Conservation (phyloP, 306 rosid species). For the Vigna nakashimae region DNA sequence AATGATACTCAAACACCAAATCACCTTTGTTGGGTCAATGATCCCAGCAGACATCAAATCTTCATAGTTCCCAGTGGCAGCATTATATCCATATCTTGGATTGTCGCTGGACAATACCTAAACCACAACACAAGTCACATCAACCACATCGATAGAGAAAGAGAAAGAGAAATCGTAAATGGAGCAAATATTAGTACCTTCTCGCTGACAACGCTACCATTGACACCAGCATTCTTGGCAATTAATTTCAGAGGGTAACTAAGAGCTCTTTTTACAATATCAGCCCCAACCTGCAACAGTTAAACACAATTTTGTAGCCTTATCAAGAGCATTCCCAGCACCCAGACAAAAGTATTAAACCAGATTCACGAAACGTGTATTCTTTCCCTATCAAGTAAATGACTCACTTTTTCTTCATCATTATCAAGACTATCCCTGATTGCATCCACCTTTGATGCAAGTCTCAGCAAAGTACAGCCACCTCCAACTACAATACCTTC, state of each 20-base stretch:
- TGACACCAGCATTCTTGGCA: slow-evolving; percentile 98
- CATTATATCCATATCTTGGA: slow-evolving; percentile 80
- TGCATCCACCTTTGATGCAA: slow-evolving; percentile 93
- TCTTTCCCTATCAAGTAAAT: background rate
- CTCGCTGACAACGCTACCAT: slow-evolving; percentile 98
- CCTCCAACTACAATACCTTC: slow-evolving; percentile 99
- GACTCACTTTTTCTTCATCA: slow-evolving; percentile 89
- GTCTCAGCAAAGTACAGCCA: slow-evolving; percentile 94
- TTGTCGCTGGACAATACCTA: slow-evolving; percentile 91
- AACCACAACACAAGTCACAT: background rate
- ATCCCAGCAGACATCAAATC: slow-evolving; percentile 98
- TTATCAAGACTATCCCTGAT: slow-evolving; percentile 80
- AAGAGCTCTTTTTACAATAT: slow-evolving; percentile 93
- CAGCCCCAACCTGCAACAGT: slow-evolving; percentile 88
- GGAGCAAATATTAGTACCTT: slow-evolving; percentile 61
- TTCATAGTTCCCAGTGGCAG: slow-evolving; percentile 96
- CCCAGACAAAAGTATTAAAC: background rate
- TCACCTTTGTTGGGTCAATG: slow-evolving; percentile 97
- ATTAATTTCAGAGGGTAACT: slow-evolving; percentile 92
- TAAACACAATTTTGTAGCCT: background rate
- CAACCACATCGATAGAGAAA: background rate
- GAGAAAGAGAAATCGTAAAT: too few relatives aligned
- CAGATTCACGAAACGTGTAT: background rate
- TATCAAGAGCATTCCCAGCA: slow-evolving; percentile 16
- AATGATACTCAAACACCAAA: slow-evolving; percentile 3